Base-by-base conservation (phyloP, 306 rosid genomes). In the Trifolium dubium region DNA sequence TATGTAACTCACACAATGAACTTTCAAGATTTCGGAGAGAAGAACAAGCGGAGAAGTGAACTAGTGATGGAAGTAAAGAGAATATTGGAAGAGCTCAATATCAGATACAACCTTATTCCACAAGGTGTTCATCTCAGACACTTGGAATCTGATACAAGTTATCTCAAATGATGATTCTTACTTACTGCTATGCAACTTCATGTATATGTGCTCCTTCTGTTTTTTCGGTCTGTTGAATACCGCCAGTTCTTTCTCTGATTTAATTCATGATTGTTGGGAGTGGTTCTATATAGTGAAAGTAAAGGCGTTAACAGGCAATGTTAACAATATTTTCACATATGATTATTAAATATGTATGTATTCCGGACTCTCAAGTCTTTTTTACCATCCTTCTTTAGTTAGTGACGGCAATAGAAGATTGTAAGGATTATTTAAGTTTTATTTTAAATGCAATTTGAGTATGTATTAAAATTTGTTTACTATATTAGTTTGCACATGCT, bases 51-150 rank as follows among this genome's bases (percentile, higher is more conserved):
- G 73, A 85, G 95, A 83, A 78, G 86, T 1, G 97, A 84, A 66
- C 85, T 94, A 6, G 80, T 89, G 50, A 47, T 91, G 58, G 96
- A 90, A 85, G 3, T 88, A 61, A 94, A 94, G 92, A 88, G 64
- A 71, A 85, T 89, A 43, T 87, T 94, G 28, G 97, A 92, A 80
- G 95, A 89, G 70, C 86, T 94, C 9, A 60, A 83, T 43, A 89
- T 94, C 67, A 88, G 75, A 80, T 94, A 89, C 89, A 64, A 87
- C 75, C 95, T 94, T 53, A 85, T 86, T 76, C 96, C 95, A 9
- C 97, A 87, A 76, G 85, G 50, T 11, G 85, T 94, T 80, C 92
- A 84, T 77, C 82, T 94, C 64, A 58, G 55, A 80, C 87, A 81
- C 18, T 17, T 67, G 2, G 88, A 72, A 35, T 55, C 80, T 14